Base-by-base conservation (phyloP, 768 basidiomycete species). In the Amanita pseudoporphyria region DNA sequence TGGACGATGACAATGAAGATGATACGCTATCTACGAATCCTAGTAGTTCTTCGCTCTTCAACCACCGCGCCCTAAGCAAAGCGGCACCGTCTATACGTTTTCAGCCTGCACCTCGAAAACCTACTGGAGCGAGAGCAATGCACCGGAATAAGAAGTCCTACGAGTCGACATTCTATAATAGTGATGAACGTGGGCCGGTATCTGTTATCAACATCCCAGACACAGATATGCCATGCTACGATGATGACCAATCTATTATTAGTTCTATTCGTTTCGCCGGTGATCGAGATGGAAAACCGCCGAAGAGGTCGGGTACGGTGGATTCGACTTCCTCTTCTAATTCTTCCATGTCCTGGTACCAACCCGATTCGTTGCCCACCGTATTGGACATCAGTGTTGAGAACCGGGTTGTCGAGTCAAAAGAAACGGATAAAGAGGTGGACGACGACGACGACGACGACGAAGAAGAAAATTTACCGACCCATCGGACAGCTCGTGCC, bases 261-360 rank as follows among this genome's bases (percentile, higher is more conserved):
- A 49, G 48, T 10, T 42, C 39, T 14, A 49, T 49, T 18, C 19
- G 31, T 19, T 49, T 49, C 33, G 48, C 48, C 2, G 37, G 31
- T 16, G 48, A 49, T n/a, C 48, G 39, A 26, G 48, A 49, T 14
- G 48, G 42, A 10, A 50, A 43, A 13, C 49, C 40, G 5, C 31
- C 31, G 5, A 41, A 43, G 6, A 36, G 33, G 3, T 13, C 6
- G 13, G 35, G 16, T 14, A 35, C n/a, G 2, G 30, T 39, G 19
- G 13, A 28, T 24, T 36, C 47, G 9, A 40, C 22, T 37, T 26
- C 21, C 28, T 18, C 31, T 6, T 12, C 12, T 21, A 18, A 40
- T 13, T 7, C 32, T 13, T 13, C n/a, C n/a, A 37, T 24, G 35
- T 19, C 45, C 19, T 35, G 35, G 36, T 1, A 14, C 1, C 9